phyloP scores from a whole-genome alignment of 2,329 filamentous ascomycete genomes.

The Hypoxylon sp. region DNA sequence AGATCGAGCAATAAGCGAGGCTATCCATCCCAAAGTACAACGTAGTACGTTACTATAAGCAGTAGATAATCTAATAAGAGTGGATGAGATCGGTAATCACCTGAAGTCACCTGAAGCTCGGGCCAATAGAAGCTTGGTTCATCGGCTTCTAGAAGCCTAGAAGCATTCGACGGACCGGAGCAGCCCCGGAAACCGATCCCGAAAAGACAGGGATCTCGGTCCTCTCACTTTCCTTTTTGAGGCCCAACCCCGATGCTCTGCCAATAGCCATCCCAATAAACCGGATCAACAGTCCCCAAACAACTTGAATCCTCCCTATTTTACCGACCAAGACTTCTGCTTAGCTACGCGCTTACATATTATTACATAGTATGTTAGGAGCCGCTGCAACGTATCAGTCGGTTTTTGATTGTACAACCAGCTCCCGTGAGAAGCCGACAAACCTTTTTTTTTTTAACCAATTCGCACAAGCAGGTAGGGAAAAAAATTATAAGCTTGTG shows the following conservation, averaged over 20 bases:
- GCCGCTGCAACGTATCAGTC: slow-evolving; percentile 44
- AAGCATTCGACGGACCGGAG: slow-evolving; percentile 41
- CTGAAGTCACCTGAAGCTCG: slow-evolving; percentile 30
- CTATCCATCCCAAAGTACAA: slow-evolving; percentile 28
- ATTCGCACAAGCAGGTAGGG: not conserved
- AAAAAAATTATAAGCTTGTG: slow-evolving; percentile 17
- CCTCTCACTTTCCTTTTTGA: slow-evolving; percentile 42
- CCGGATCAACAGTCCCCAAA: slow-evolving; percentile 38
- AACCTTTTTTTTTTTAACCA: not conserved
- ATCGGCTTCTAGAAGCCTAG: slow-evolving; percentile 40
- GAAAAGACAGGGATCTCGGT: slow-evolving; percentile 33
- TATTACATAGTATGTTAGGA: slow-evolving; percentile 35
- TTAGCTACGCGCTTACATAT: slow-evolving; percentile 35
- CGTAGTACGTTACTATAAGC: slow-evolving; percentile 18
- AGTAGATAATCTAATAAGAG: slow-evolving; percentile 32
- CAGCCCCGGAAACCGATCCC: slow-evolving; percentile 39
- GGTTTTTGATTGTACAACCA: slow-evolving; percentile 22
- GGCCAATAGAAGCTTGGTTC: slow-evolving; percentile 33
- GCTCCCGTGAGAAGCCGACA: slow-evolving; percentile 34
- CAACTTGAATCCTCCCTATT: slow-evolving; percentile 25
- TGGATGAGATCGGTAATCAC: slow-evolving; percentile 44
- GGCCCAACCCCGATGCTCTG: slow-evolving; percentile 39
- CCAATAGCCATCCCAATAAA: slow-evolving; percentile 46
- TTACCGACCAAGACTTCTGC: slow-evolving; percentile 9
- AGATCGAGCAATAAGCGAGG: slow-evolving; percentile 28